phyloP scores from a whole-genome alignment of 352 stramenopile species.

The Globisporangium irregulare region DNA sequence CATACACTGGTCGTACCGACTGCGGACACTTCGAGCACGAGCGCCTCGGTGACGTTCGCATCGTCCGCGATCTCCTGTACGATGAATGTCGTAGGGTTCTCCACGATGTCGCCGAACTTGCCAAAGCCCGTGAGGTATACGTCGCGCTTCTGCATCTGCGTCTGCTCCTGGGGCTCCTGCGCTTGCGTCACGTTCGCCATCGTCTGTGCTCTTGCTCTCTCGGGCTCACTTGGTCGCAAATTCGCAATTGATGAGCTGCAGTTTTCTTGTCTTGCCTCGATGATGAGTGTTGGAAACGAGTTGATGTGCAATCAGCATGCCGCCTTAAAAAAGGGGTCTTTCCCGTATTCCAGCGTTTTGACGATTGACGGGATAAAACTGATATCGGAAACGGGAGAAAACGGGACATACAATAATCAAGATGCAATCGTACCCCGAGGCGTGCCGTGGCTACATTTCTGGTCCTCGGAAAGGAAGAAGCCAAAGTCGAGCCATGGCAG shows the following conservation, averaged over 20 bases:
- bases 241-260: not conserved
- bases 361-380: no score
- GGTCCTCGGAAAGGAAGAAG: no score
- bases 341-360: no score
- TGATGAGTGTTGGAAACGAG: not conserved
- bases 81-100: conserved; percentile 77
- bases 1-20: conserved; percentile 27
- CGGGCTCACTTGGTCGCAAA: not conserved
- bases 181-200: conserved; percentile 19
- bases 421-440: no score
- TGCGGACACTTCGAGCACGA: conserved; percentile 72
- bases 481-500: no score
- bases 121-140: conserved; percentile 84
- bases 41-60: conserved; percentile 57
- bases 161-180: conserved; percentile 22
- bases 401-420: no score
- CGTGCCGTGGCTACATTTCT: no score
- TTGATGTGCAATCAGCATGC: not conserved
- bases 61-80: conserved; percentile 50
- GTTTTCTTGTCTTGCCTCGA: not conserved
- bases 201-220: not conserved
- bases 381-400: no score
- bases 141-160: conserved; percentile 30
- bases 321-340: no score
- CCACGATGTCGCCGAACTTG: conserved; percentile 78